A percentile compares a stretch with the other conserved stretches of the same genome.
phyloP scores from a whole-genome alignment of 106 monocot species.

The Phalaenopsis aphrodite region DNA sequence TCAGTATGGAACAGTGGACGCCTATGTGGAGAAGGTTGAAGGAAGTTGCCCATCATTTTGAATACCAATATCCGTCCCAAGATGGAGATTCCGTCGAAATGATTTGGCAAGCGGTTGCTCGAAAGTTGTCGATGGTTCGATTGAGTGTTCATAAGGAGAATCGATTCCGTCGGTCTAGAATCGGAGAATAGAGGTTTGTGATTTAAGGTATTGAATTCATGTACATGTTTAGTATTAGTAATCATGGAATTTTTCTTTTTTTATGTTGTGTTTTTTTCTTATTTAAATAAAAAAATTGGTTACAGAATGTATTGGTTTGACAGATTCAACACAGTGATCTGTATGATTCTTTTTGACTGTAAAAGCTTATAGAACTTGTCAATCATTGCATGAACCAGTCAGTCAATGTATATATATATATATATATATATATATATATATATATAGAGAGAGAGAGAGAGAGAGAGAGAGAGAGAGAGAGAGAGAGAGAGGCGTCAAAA shows the following conservation, averaged over 20 bases:
- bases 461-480: too few relatives aligned
- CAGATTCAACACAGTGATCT: not conserved
- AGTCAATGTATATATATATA: not conserved
- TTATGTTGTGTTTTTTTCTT: not conserved
- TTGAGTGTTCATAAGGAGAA: constrained; percentile 36
- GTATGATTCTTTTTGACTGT: too few relatives aligned
- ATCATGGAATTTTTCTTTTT: not conserved
- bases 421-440: not conserved
- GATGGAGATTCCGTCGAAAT: constrained; percentile 73
- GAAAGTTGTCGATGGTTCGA: constrained; percentile 31
- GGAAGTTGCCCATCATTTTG: constrained; percentile 49
- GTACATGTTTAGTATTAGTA: constrained; percentile 3
- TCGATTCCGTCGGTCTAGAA: constrained; percentile 22
- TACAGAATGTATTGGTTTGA: not conserved
- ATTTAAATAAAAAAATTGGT: not conserved
- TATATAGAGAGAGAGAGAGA: not conserved
- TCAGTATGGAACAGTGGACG: constrained; percentile 51
- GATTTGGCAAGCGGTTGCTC: constrained; percentile 75
- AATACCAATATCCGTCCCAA: constrained; percentile 63
- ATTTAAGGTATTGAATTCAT: constrained; percentile 8
- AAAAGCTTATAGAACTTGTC: too few relatives aligned
- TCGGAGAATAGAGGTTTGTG: not conserved
- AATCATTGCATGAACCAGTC: too few relatives aligned
- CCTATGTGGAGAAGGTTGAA: constrained; percentile 64
- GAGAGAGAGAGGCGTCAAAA: too few relatives aligned